Conservation (phyloP, 176 grass and related monocot genomes). For the Aechmea fasciata region DNA sequence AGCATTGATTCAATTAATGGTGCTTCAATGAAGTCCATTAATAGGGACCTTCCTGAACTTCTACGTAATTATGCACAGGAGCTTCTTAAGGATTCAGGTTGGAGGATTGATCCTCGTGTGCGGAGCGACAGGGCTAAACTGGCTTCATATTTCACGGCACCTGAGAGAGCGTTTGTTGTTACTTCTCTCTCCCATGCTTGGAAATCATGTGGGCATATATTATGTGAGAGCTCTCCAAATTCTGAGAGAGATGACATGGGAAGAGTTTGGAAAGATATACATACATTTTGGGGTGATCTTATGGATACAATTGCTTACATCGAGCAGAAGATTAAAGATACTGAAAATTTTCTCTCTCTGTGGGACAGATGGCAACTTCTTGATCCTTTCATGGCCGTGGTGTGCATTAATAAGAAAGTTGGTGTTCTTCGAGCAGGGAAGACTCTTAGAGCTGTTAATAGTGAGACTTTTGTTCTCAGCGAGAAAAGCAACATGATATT, state of each 20-base stretch:
- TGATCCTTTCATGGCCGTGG: constrained; percentile 83
- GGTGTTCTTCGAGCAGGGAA: constrained; percentile 50
- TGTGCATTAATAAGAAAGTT: constrained; percentile 73
- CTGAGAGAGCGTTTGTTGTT: constrained; percentile 48
- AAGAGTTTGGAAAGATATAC: constrained; percentile 78
- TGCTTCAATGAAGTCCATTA: constrained; percentile 35
- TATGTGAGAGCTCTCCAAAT: constrained; percentile 28
- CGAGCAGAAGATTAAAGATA: constrained; percentile 29
- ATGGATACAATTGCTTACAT: constrained; percentile 52
- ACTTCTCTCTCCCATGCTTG: constrained; percentile 84
- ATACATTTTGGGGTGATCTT: constrained; percentile 83
- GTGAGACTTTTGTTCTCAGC: constrained; percentile 41
- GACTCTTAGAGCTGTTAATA: constrained; percentile 59
- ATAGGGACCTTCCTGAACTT: constrained; percentile 81
- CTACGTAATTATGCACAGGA: constrained; percentile 54
- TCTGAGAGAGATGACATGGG: constrained; percentile 33
- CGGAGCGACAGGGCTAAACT: constrained; percentile 89
- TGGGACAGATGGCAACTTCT: constrained; percentile 74
- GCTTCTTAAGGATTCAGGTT: constrained; percentile 83
- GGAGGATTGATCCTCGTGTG: constrained; percentile 82
- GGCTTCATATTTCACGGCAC: constrained; percentile 74
- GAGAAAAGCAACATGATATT: constrained; percentile 28
- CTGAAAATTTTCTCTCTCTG: constrained; percentile 39
- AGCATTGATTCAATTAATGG: constrained; percentile 20
- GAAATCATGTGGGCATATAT: constrained; percentile 72